Base-by-base conservation (phyloP, 2,329 filamentous ascomycete species). In the Drechslerella dactyloides region DNA sequence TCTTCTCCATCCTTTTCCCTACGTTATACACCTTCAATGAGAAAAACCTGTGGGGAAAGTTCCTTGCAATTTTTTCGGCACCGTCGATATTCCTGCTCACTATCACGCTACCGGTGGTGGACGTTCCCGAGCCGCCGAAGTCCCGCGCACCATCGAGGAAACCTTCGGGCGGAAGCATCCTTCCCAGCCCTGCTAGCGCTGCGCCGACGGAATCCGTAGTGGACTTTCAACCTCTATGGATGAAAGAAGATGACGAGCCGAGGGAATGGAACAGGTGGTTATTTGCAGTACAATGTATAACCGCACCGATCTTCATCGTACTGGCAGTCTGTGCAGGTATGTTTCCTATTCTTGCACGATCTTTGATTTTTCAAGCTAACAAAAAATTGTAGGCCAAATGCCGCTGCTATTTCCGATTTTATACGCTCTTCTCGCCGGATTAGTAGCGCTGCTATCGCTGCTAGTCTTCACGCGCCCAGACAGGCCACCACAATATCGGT, bases 221-320 rank as follows among this genome's bases (percentile, higher is more conserved):
- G 2, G 83, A 88, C 27, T 79, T 87, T 73, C 80, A 59, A 52
- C 68, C 69, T 15, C 42, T 56, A 15, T 73, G 69, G 69, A 66
- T 66, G 62, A 73, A 69, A 27, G 63, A 65, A 46, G 52, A 52
- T 30, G 78, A 81, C 8, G 81, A 83, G 52, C 78, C 80, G 1
- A 83, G 84, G 61, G 84, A 87, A 30, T 97, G 94, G 93, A 96
- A 93, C 77, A 86, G 92, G 58, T 99, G 94, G 93, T 85, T 99
- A 2, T 85, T 96, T 11, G 86, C 88, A 11, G 80, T 94, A 8
- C 96, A 99, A 77, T 84, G 94, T 54, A 92, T 97, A 78, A 90
- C 89, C 0, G 91, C 93, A 0, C 94, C 94, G 0, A 80, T 94
- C 21, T 96, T 97, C 79, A 86, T 93, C 50, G 85, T 90, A 1